Evolutionary conservation across 2,329 filamentous ascomycete species (phyloP).

Genomic region (Cladosporium austrohemisphaericum): DNA sequence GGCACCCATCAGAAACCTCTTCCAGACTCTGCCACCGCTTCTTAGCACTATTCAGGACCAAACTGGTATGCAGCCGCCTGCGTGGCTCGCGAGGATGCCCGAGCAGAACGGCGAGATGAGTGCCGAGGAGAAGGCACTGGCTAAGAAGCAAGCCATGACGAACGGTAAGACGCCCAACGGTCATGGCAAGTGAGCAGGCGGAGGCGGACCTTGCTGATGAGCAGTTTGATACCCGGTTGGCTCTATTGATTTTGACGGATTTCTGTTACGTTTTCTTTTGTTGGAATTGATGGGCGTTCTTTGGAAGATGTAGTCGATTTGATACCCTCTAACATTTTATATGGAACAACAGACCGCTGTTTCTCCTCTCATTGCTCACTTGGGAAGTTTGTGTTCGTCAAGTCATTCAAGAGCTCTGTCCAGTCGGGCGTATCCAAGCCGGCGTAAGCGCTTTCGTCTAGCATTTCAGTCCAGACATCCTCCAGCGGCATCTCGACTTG

Average conservation of each 20-base stretch:
- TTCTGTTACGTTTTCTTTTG: no score
- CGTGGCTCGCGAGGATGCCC: constrained; percentile 62
- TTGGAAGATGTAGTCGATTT: no score
- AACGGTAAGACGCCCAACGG: constrained; percentile 13
- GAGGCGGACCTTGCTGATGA: no score
- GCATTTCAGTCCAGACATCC: constrained; percentile 4
- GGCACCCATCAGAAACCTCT: constrained; percentile 71
- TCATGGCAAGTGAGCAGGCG: not conserved
- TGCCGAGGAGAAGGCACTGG: constrained; percentile 20
- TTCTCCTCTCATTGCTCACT: no score
- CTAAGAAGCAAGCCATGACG: constrained; percentile 20
- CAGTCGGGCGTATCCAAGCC: not conserved
- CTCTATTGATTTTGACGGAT: no score
- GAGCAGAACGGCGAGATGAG: constrained; percentile 18
- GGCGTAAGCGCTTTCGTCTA: not conserved
- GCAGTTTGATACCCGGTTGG: no score
- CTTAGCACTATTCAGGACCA: constrained; percentile 85
- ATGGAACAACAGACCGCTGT: no score
- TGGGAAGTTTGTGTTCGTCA: not conserved
- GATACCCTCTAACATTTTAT: no score
- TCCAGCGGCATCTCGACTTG: not conserved
- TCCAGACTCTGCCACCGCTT: constrained; percentile 78
- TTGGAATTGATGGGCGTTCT: no score
- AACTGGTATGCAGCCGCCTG: constrained; percentile 75
- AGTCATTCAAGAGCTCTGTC: constrained; percentile 2